Evolutionary conservation across 225 moss, liverwort and hornwort genomes (phyloP), one percentile per base, ranked within the genome.

Genomic region (Polytrichum formosum): DNA sequence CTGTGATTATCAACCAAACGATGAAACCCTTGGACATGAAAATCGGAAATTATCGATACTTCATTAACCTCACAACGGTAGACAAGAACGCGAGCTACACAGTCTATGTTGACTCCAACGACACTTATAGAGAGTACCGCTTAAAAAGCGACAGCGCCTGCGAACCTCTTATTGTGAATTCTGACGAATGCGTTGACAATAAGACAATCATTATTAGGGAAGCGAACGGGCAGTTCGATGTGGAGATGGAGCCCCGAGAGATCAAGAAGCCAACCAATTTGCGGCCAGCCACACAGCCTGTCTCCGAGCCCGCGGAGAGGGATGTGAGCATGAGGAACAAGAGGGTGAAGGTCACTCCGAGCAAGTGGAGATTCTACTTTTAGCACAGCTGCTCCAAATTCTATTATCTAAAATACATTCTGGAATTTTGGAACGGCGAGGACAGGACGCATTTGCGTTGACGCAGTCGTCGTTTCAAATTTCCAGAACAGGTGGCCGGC

Each of bases 151-250:
- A 54, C 6, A 70, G 19, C 28, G 61, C 5, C 0, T 76, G 71
- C 5, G 73, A 75, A 2, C 26, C 76, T 63, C 22, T 85, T 23
- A 79, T 76, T 26, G 74, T 85, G 56, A 85, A 68, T 71, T 82
- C 85, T 7, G 85, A 85, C 63, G 85, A 85, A 6, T 85, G 85
- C 61, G 76, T 79, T 18, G 85, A 85, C 72, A 79, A 79, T 26
- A 68, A 85, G 54, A 72, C 56, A 0, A 85, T 85, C n/a, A 79
- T 72, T 9, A 73, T 82, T 18, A 13, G 71, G 19, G 85, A 85
- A 66, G 59, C 59, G 63, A 30, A 85, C 18, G 85, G 85, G 2
- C 66, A 71, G 53, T 85, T 56, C 26, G 58, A 79, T 7, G 66
- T 82, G 4, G 33, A 68, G 27, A 79, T 71, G 81, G 82, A 81